A percentile compares a stretch with the other conserved stretches of the same genome.
phyloP scores from a whole-genome alignment of 1,139 yeast genomes.

The Zygosaccharomyces pseudobailii region DNA sequence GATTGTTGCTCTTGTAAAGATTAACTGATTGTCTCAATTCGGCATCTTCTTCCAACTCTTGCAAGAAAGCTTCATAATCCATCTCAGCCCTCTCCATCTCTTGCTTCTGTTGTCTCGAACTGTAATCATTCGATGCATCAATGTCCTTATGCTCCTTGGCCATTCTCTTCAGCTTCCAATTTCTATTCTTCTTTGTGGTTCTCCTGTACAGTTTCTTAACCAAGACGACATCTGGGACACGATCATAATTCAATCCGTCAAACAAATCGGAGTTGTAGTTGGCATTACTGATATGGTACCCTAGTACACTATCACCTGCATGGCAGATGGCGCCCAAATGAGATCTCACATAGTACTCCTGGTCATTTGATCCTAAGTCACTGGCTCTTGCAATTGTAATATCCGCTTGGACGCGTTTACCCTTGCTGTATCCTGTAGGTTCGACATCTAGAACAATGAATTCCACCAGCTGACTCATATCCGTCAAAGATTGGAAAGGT shows the following conservation, averaged over 20 bases:
- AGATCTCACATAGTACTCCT: constrained; percentile 73
- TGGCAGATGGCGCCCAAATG: constrained; percentile 91
- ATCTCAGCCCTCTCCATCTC: constrained; percentile 90
- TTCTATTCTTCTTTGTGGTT: constrained; percentile 68
- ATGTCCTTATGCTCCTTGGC: constrained; percentile 89
- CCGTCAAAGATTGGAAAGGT: constrained; percentile 78
- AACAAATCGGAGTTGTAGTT: constrained; percentile 83
- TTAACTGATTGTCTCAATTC: constrained; percentile 91
- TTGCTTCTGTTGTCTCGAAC: constrained; percentile 72
- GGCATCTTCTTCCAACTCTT: constrained; percentile 94
- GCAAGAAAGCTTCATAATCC: constrained; percentile 93
- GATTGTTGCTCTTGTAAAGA: constrained; percentile 63
- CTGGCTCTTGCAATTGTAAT: constrained; percentile 80
- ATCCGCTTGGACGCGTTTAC: constrained; percentile 84
- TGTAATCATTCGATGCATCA: constrained; percentile 63
- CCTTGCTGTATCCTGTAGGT: constrained; percentile 79
- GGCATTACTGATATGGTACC: constrained; percentile 77
- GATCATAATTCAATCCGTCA: constrained; percentile 57
- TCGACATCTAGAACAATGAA: constrained; percentile 91
- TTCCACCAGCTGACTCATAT: constrained; percentile 73
- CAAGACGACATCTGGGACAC: constrained; percentile 81
- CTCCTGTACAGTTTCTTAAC: constrained; percentile 90
- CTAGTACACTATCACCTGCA: constrained; percentile 94
- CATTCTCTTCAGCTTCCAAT: constrained; percentile 98
- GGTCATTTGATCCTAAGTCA: constrained; percentile 82